phyloP scores from a whole-genome alignment of 495 filamentous ascomycete genomes.

The Aspergillus asperescens region DNA sequence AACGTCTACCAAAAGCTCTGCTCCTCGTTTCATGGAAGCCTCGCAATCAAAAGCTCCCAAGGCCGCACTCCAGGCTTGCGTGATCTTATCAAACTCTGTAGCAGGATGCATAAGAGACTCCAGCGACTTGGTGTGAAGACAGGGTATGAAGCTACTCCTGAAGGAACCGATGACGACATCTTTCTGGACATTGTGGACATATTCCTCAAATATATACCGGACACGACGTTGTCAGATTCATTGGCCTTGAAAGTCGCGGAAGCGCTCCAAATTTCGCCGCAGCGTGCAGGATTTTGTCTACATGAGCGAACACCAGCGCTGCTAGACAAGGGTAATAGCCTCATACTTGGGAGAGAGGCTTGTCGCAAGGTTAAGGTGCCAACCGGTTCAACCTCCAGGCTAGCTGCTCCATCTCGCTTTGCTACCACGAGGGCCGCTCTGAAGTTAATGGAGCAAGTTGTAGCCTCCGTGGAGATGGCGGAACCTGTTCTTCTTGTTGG shows the following conservation, averaged over 20 bases:
- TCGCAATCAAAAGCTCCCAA: conserved; percentile 43
- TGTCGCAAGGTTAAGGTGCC: conserved; percentile 42
- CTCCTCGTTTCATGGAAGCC: conserved; percentile 43
- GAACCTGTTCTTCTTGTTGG: conserved; percentile 92
- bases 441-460: conserved; percentile 71
- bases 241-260: conserved; percentile 68
- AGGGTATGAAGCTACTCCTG: conserved; percentile 67
- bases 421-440: conserved; percentile 43
- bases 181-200: conserved; percentile 88
- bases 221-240: conserved; percentile 51
- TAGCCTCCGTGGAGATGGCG: conserved; percentile 69
- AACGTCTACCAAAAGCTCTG: conserved; percentile 67
- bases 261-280: conserved; percentile 76
- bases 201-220: conserved; percentile 75
- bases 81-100: conserved; percentile 88
- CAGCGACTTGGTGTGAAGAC: conserved; percentile 56
- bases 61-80: conserved; percentile 57
- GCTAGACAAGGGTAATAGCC: conserved; percentile 48
- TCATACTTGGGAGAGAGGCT: conserved; percentile 65
- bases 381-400: conserved; percentile 29
- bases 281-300: conserved; percentile 67
- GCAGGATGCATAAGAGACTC: conserved; percentile 59
- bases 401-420: conserved; percentile 36
- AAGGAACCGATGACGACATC: conserved; percentile 71
- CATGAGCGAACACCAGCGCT: conserved; percentile 61